A percentile compares a stretch with the other conserved stretches of the same genome.
Conservation (phyloP, 106 monocot genomes). For the Allium fistulosum region DNA sequence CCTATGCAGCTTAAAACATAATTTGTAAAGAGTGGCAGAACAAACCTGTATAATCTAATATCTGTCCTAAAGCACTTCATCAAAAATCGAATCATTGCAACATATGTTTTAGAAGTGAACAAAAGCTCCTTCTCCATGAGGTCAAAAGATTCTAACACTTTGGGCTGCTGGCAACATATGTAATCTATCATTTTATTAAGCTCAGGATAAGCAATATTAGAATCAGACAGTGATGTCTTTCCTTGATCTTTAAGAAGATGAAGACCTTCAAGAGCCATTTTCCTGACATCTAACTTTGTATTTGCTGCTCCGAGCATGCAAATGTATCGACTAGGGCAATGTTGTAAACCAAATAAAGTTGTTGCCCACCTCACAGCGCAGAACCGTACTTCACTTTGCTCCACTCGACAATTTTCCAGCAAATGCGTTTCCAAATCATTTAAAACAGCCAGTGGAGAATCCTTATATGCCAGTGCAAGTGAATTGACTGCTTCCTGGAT, state of each 20-base stretch:
- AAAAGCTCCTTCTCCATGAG: conserved; percentile 47
- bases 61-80: conserved; percentile 83
- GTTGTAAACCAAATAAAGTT: conserved; percentile 56
- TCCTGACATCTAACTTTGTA: conserved; percentile 83
- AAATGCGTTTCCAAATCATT: conserved; percentile 68
- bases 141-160: conserved; percentile 42
- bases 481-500: conserved; percentile 83
- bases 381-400: conserved; percentile 94
- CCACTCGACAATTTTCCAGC: conserved; percentile 69
- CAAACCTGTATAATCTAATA: conserved; percentile 13
- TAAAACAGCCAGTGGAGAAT: conserved; percentile 53
- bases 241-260: conserved; percentile 45
- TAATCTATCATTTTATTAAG: conserved; percentile 64
- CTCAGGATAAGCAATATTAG: conserved; percentile 51
- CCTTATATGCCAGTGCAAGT: conserved; percentile 85
- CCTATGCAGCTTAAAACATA: too few relatives aligned
- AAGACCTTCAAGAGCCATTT: conserved; percentile 92
- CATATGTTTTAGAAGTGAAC: conserved; percentile 75
- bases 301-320: conserved; percentile 93
- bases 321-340: conserved; percentile 90
- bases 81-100: conserved; percentile 81
- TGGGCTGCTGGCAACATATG: conserved; percentile 59
- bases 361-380: conserved; percentile 89
- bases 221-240: conserved; percentile 11
- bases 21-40: too few relatives aligned